These are phyloP conservation scores for Yamagishiella unicocca DNA, from an alignment of 139 green algal genomes.

Conservation along the genomic window DNA sequence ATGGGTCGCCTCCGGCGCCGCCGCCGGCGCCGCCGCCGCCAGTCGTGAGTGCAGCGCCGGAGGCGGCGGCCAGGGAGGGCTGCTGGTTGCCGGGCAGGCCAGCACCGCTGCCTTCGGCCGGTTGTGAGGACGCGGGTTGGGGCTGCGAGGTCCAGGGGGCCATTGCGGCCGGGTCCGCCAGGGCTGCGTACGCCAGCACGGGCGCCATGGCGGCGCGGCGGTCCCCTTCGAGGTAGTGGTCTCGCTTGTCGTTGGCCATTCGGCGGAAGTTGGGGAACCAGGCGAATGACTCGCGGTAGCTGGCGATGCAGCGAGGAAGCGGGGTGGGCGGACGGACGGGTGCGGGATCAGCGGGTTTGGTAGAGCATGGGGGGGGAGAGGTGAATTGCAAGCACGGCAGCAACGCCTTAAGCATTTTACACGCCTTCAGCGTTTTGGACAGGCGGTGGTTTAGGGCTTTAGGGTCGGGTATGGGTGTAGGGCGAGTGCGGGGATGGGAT, in stretches of 20 bases:
- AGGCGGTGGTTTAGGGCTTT: too few relatives aligned
- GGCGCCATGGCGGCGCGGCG: constrained; percentile 33
- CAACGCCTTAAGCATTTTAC: too few relatives aligned
- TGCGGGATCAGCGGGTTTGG: not conserved
- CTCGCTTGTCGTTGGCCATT: constrained; percentile 36
- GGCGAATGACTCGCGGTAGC: constrained; percentile 21
- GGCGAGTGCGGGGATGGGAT: too few relatives aligned
- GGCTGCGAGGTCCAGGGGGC: not conserved
- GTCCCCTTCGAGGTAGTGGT: constrained; percentile 42
- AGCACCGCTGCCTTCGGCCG: not conserved
- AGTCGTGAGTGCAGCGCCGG: not conserved
- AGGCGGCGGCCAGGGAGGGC: not conserved
- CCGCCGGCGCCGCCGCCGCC: not conserved
- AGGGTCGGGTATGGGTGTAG: too few relatives aligned
- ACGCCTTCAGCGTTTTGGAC: too few relatives aligned
- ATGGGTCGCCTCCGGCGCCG: not conserved
- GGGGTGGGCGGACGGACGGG: not conserved
- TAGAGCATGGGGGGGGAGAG: not conserved
- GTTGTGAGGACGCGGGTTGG: not conserved
- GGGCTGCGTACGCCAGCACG: constrained; percentile 6
- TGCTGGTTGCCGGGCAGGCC: not conserved
- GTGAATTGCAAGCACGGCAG: not conserved
- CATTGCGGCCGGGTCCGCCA: constrained; percentile 13
- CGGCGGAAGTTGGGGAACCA: constrained; percentile 20
- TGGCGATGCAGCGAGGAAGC: not conserved